Conservation (phyloP, 495 filamentous ascomycete species). For the Pyrenula massariospora region DNA sequence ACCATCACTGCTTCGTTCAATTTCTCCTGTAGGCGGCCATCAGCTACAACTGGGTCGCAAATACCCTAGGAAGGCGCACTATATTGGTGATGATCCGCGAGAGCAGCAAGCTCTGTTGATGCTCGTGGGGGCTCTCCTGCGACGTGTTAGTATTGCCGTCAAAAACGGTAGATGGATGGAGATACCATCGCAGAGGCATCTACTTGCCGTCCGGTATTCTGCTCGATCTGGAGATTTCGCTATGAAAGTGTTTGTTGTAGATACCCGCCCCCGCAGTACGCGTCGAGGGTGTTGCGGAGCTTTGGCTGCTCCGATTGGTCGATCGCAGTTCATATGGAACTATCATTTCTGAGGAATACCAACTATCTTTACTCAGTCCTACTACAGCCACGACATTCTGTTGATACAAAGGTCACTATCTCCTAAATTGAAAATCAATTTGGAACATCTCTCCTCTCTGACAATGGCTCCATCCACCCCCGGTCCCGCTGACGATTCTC, state of each 20-base stretch:
- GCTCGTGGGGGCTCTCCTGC: slow-evolving; percentile 96
- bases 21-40: slow-evolving; percentile 59
- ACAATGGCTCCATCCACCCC: slow-evolving; percentile 34
- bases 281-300: slow-evolving; percentile 6
- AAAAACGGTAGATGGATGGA: slow-evolving; percentile 3
- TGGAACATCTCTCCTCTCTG: too few species aligned
- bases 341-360: not conserved
- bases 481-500: slow-evolving; percentile 29
- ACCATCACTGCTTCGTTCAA: slow-evolving; percentile 88
- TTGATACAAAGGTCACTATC: too few species aligned
- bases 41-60: not conserved
- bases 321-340: not conserved
- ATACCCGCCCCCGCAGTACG: too few species aligned
- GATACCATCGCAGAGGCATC: too few species aligned
- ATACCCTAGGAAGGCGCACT: slow-evolving; percentile 34
- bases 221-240: too few species aligned
- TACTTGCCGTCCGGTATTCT: too few species aligned
- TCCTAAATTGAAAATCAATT: too few species aligned
- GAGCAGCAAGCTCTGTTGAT: slow-evolving; percentile 87
- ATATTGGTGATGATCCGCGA: slow-evolving; percentile 96
- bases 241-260: too few species aligned
- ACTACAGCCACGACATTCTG: too few species aligned
- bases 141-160: too few species aligned
- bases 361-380: too few species aligned
- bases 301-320: not conserved